Evolutionary conservation across 2,329 filamentous ascomycete genomes (phyloP).

Genomic region (Penicillium sp.): DNA sequence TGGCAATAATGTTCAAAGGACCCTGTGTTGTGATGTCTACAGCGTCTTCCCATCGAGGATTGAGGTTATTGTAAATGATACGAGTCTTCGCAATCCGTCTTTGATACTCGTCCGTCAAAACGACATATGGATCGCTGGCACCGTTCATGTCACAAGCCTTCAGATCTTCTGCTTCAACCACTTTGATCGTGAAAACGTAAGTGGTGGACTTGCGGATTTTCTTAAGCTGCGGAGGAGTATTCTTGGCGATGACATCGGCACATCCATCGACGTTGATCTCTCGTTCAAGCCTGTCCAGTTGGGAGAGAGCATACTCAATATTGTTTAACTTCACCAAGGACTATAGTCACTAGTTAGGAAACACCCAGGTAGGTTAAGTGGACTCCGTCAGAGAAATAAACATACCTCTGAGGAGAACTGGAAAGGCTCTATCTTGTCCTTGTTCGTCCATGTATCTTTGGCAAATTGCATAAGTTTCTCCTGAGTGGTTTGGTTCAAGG

Average conservation of each 20-base stretch:
- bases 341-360: conserved; percentile 60
- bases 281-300: conserved; percentile 85
- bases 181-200: conserved; percentile 98
- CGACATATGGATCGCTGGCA: conserved; percentile 92
- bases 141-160: conserved; percentile 98
- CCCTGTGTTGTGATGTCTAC: conserved; percentile 93
- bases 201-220: conserved; percentile 70
- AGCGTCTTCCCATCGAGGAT: conserved; percentile 95
- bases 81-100: conserved; percentile 93
- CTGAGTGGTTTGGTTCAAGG: conserved; percentile 73
- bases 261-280: conserved; percentile 90
- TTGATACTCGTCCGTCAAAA: conserved; percentile 95
- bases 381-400: conserved; percentile 3
- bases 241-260: conserved; percentile 72
- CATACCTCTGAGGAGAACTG: conserved; percentile 89
- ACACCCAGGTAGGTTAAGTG: neutral
- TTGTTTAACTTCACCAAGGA: conserved; percentile 98
- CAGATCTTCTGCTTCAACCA: conserved; percentile 94
- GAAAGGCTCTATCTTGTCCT: conserved; percentile 92
- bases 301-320: conserved; percentile 88
- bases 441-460: conserved; percentile 87
- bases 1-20: conserved; percentile 89
- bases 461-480: conserved; percentile 92
- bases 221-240: conserved; percentile 69
- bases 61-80: conserved; percentile 84